These are phyloP conservation scores for Punctularia strigosozonata DNA, from an alignment of 768 basidiomycete genomes.

Conservation along the genomic window DNA sequence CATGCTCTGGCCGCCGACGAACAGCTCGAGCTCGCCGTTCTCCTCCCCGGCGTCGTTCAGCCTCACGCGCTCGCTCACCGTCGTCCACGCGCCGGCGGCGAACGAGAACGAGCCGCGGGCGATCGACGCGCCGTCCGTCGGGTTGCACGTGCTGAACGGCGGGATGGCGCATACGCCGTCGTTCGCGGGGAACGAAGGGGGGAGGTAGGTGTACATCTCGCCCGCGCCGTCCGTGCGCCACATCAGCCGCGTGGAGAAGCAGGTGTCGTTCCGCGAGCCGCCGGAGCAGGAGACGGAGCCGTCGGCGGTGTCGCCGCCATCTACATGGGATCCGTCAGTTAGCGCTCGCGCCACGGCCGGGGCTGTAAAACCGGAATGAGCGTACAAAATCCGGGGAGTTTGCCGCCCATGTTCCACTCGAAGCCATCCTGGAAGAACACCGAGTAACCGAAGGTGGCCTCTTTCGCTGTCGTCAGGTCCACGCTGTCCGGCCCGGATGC, in stretches of 20 bases:
- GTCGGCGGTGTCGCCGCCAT: constrained; percentile 41
- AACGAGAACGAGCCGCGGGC: constrained; percentile 61
- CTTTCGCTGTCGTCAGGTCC: constrained; percentile 45
- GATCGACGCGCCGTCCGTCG: constrained; percentile 53
- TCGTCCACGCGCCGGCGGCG: constrained; percentile 51
- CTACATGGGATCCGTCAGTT: constrained; percentile 16
- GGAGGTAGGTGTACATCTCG: constrained; percentile 66
- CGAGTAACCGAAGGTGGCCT: constrained; percentile 46
- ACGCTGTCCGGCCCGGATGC: constrained; percentile 37
- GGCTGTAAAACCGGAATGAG: constrained; percentile 1
- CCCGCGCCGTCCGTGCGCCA: constrained; percentile 48
- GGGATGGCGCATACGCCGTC: constrained; percentile 34
- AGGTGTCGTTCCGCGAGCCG: constrained; percentile 40
- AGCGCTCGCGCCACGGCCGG: background rate
- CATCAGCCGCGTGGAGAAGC: constrained; percentile 63
- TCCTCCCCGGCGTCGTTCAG: constrained; percentile 61
- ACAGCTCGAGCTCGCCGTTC: constrained; percentile 66
- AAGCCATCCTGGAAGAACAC: constrained; percentile 49
- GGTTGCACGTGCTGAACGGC: constrained; percentile 43
- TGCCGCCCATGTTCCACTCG: constrained; percentile 50
- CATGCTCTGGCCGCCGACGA: constrained; percentile 52
- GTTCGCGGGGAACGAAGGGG: constrained; percentile 34
- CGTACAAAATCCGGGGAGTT: constrained; percentile 56
- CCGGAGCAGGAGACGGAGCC: constrained; percentile 49
- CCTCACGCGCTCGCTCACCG: constrained; percentile 56